These are phyloP conservation scores for Trichosporon sp. DNA, from an alignment of 1,284 basidiomycete species.

Conservation along the genomic window DNA sequence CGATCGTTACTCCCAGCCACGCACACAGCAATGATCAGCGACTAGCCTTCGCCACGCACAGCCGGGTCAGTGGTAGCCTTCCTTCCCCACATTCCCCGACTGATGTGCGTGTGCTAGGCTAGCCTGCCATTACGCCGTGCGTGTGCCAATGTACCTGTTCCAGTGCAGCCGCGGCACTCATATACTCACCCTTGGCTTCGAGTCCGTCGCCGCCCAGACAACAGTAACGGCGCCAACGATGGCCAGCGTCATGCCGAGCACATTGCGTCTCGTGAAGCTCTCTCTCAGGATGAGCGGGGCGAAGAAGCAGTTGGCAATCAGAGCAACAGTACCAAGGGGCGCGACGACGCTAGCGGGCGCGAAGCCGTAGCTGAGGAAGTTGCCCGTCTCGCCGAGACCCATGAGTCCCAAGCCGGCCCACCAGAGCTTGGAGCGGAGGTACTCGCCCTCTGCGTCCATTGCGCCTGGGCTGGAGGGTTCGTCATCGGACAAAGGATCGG, in stretches of 20 bases:
- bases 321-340: conserved; percentile 81
- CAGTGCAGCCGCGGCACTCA: no score
- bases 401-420: conserved; percentile 85
- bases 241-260: conserved; percentile 79
- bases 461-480: neutral
- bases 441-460: conserved; percentile 51
- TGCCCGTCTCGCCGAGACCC: conserved; percentile 84
- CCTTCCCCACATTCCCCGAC: neutral
- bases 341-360: conserved; percentile 93
- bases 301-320: conserved; percentile 91
- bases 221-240: conserved; percentile 83
- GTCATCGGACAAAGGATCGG: conserved; percentile 5
- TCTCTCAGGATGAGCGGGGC: conserved; percentile 71
- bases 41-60: no score
- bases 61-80: no score
- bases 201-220: conserved; percentile 73
- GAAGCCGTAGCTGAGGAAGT: conserved; percentile 83
- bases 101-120: neutral
- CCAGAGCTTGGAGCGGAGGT: conserved; percentile 81
- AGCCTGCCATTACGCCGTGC: no score
- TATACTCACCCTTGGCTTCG: conserved; percentile 57
- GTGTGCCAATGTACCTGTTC: no score
- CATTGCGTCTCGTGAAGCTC: conserved; percentile 58
- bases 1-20: no score
- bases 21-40: no score